A percentile compares a stretch with the other conserved stretches of the same genome.
phyloP scores from a whole-genome alignment of 1,139 yeast species.

The Taphrina deformans region DNA sequence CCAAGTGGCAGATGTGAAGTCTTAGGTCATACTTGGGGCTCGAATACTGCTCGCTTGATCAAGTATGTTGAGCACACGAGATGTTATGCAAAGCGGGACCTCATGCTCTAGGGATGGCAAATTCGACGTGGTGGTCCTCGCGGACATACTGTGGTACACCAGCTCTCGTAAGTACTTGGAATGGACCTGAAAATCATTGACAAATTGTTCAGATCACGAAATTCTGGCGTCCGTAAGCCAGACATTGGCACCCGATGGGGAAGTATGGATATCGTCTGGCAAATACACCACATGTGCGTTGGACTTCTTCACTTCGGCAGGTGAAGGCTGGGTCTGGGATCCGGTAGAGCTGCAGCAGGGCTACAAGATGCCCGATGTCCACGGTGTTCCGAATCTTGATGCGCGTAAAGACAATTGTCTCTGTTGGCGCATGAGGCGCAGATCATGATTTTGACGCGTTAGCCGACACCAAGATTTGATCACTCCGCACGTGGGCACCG shows the following conservation, averaged over 20 bases:
- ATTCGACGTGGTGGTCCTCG: slow-evolving; percentile 7
- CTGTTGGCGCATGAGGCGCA: slow-evolving; percentile 13
- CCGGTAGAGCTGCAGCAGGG: not conserved
- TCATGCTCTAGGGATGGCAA: slow-evolving; percentile 6
- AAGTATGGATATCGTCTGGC: slow-evolving; percentile 20
- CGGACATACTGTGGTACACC: slow-evolving; percentile 16
- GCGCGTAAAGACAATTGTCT: slow-evolving; percentile 14
- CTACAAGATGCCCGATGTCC: slow-evolving; percentile 3
- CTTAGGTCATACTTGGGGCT: slow-evolving; percentile 12
- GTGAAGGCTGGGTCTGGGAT: not conserved
- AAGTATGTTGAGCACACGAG: not conserved
- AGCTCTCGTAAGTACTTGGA: not conserved
- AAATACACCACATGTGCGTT: slow-evolving; percentile 13
- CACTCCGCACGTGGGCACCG: no score
- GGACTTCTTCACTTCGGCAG: slow-evolving; percentile 11
- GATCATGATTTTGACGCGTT: not conserved
- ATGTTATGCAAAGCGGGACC: not conserved
- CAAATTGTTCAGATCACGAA: not conserved
- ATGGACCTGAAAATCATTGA: not conserved
- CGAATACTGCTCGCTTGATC: not conserved
- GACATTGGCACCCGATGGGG: not conserved
- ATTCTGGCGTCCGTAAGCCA: slow-evolving; percentile 1
- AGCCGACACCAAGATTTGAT: not conserved
- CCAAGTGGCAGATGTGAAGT: not conserved
- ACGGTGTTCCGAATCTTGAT: slow-evolving; percentile 15